Percentiles rank a stretch among this genome's conserved stretches.
phyloP scores from a whole-genome alignment of 768 basidiomycete species.

The Amanita jacksonii region DNA sequence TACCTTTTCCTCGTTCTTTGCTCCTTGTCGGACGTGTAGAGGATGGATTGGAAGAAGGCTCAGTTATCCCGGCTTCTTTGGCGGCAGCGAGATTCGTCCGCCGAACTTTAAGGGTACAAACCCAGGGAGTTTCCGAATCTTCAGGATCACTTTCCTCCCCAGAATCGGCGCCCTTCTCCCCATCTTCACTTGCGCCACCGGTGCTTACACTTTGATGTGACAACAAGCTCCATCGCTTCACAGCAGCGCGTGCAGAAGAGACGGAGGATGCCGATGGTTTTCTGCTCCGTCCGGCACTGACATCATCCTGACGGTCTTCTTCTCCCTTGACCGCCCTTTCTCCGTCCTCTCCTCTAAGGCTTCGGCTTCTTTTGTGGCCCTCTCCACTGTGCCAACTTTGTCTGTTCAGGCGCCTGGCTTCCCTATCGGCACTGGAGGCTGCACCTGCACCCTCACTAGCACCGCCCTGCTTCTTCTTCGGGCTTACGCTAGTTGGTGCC shows the following conservation, averaged over 20 bases:
- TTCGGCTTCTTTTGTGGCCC: conserved; percentile 4
- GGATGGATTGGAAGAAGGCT: neutral
- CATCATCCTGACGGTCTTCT: conserved; percentile 12
- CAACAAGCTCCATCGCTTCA: conserved; percentile 11
- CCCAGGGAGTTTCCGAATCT: conserved; percentile 95
- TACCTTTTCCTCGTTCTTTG: conserved; percentile 4
- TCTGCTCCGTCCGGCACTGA: conserved; percentile 30
- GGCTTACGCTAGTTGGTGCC: conserved; percentile 24
- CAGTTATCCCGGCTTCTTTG: conserved; percentile 9
- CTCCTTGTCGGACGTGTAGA: neutral
- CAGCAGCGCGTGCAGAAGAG: conserved; percentile 18
- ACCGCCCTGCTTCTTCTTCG: conserved; percentile 16
- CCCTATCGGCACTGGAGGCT: neutral
- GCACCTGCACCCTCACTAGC: conserved; percentile 4
- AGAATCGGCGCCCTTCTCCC: conserved; percentile 28
- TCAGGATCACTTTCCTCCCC: conserved; percentile 89
- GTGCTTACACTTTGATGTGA: conserved; percentile 6
- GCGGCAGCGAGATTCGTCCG: conserved; percentile 21
- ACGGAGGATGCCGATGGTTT: conserved; percentile 18
- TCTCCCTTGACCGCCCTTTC: conserved; percentile 6
- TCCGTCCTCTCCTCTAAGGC: neutral
- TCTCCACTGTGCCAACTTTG: neutral
- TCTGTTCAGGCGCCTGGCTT: neutral
- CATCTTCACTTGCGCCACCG: conserved; percentile 8
- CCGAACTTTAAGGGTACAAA: conserved; percentile 70